Evolutionary conservation across 345 rosid species (phyloP).

Genomic region (Acer yangbiense): DNA sequence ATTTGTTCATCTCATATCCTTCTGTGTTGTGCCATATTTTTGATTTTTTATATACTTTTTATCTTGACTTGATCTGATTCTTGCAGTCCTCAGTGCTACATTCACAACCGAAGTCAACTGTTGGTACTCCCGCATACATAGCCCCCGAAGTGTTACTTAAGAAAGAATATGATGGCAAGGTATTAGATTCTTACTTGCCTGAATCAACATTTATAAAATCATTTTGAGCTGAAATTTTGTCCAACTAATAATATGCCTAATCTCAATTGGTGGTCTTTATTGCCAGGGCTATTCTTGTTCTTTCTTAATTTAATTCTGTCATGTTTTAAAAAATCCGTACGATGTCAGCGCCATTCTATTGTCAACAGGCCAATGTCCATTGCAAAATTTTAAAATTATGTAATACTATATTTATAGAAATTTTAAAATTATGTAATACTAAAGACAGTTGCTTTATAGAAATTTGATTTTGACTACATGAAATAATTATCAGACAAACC

Average conservation of each 20-base stretch:
- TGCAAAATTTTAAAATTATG: neutral
- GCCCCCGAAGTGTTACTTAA: constrained; percentile 98
- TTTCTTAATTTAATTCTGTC: neutral
- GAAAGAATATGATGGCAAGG: constrained; percentile 99
- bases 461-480: neutral
- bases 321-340: too few relatives aligned
- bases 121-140: constrained; percentile 98
- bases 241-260: neutral
- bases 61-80: constrained; percentile 18
- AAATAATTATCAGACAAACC: neutral
- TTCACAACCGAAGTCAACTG: constrained; percentile 96
- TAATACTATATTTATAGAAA: neutral
- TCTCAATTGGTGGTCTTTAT: neutral
- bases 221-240: neutral
- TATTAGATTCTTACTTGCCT: constrained; percentile 29
- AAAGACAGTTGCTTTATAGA: neutral
- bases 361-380: neutral
- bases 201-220: constrained; percentile 1
- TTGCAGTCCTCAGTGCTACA: constrained; percentile 90
- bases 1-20: neutral
- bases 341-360: too few relatives aligned
- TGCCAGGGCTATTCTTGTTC: neutral
- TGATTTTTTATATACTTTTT: constrained; percentile 8
- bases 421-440: neutral
- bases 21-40: neutral